Conservation (phyloP, 805 yeast genomes). For the Candida suzukii region DNA sequence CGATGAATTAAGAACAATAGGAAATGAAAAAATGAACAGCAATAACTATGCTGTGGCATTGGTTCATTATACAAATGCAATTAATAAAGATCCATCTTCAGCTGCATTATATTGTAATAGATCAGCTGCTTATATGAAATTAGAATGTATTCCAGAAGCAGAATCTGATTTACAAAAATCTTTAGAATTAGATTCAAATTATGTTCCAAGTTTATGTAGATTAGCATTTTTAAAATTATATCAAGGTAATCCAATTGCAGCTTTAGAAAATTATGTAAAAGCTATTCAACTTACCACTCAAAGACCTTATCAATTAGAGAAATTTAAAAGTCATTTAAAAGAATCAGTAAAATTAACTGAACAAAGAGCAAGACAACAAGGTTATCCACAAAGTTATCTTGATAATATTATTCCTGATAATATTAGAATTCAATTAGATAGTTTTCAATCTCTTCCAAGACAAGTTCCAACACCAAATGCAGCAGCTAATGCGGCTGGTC, state of each 20-base stretch:
- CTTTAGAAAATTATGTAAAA: constrained; percentile 28
- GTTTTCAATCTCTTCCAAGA: constrained; percentile 7
- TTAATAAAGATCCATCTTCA: constrained; percentile 24
- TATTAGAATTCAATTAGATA: constrained; percentile 14
- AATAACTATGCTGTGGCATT: constrained; percentile 27
- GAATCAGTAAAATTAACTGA: constrained; percentile 22
- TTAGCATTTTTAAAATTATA: constrained; percentile 28
- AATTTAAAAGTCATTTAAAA: constrained; percentile 19
- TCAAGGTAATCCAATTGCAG: constrained; percentile 28
- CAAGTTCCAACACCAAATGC: background rate
- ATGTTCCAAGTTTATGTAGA: constrained; percentile 32
- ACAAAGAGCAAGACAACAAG: constrained; percentile 24
- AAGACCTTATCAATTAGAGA: constrained; percentile 12
- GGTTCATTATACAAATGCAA: constrained; percentile 29
- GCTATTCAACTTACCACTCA: constrained; percentile 20
- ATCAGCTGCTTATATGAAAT: constrained; percentile 31
- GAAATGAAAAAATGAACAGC: constrained; percentile 20
- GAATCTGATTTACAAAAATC: constrained; percentile 28
- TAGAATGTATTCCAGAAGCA: constrained; percentile 29
- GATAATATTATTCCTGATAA: constrained; percentile 18
- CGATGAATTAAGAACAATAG: constrained; percentile 14
- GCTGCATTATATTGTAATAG: constrained; percentile 30
- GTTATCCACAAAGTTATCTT: constrained; percentile 22
- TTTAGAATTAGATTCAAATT: constrained; percentile 23
- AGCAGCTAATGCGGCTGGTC: too few species aligned